phyloP scores from a whole-genome alignment of 345 rosid genomes.

The Mercurialis annua region DNA sequence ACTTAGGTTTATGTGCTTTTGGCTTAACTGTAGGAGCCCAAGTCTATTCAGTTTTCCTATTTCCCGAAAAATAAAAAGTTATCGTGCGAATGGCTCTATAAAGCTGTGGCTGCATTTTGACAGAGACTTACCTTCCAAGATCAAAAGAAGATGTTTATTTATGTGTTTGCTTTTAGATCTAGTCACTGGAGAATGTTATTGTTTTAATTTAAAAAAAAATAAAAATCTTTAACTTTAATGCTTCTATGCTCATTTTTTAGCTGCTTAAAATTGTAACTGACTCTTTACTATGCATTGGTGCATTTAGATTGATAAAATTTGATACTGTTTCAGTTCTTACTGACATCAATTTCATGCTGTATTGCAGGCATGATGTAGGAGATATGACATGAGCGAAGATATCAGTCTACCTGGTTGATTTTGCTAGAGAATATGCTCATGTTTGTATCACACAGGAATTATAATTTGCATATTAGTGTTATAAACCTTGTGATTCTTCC shows the following conservation, averaged over 20 bases:
- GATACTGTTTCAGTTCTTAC: not conserved
- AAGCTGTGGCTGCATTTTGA: too few relatives aligned
- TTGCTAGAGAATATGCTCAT: not conserved
- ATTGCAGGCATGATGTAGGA: constrained; percentile 1
- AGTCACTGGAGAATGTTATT: too few relatives aligned
- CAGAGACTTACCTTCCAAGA: too few relatives aligned
- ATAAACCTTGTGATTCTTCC: not conserved
- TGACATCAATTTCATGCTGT: not conserved
- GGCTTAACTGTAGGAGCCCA: too few relatives aligned
- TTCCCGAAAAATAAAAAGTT: too few relatives aligned
- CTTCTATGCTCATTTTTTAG: not conserved
- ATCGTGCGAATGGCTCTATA: too few relatives aligned
- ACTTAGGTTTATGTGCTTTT: too few relatives aligned
- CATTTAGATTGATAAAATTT: not conserved
- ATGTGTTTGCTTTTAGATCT: too few relatives aligned
- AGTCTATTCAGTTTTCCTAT: too few relatives aligned
- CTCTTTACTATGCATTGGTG: not conserved
- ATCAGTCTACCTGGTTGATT: not conserved
- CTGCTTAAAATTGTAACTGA: not conserved
- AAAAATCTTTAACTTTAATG: too few relatives aligned
- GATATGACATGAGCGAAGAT: not conserved
- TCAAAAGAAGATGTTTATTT: too few relatives aligned
- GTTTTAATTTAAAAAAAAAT: too few relatives aligned
- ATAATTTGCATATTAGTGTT: not conserved
- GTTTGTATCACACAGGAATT: not conserved